Evolutionary conservation across 306 rosid genomes (phyloP).

Genomic region (Pterocarpus macrocarpus): DNA sequence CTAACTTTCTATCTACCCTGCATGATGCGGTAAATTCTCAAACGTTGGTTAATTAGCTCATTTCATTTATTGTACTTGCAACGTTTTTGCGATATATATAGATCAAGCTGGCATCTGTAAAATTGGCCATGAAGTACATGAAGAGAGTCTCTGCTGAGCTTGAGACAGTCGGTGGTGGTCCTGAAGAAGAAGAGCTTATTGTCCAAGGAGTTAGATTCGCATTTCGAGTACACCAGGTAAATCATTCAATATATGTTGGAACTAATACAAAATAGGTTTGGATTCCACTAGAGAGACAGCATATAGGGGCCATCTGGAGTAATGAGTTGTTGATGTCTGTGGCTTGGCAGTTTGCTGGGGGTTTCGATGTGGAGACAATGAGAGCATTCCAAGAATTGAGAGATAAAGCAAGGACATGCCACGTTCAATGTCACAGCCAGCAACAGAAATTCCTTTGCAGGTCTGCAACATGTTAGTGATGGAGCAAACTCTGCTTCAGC

Average conservation of each 20-base stretch:
- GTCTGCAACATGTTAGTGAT: conserved; percentile 67
- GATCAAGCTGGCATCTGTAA: conserved; percentile 93
- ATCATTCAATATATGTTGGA: conserved; percentile 8
- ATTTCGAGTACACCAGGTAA: conserved; percentile 96
- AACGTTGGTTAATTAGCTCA: conserved; percentile 33
- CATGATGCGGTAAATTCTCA: neutral
- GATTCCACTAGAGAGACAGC: neutral
- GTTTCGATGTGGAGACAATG: conserved; percentile 91
- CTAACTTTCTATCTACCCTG: neutral
- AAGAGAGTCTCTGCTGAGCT: conserved; percentile 91
- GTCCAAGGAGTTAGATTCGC: conserved; percentile 92
- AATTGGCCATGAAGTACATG: conserved; percentile 92
- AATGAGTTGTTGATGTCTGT: conserved; percentile 7
- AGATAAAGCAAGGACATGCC: conserved; percentile 86
- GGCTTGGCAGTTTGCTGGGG: conserved; percentile 88
- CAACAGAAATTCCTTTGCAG: conserved; percentile 71
- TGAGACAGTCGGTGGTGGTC: conserved; percentile 76
- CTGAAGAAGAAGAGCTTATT: conserved; percentile 93
- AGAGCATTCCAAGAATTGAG: conserved; percentile 90
- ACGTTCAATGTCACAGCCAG: conserved; percentile 78
- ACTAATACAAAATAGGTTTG: conserved; percentile 12
- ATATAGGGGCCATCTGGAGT: conserved; percentile 12
- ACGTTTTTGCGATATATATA: conserved; percentile 41
- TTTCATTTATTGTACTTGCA: conserved; percentile 35
- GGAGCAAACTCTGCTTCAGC: conserved; percentile 83